These are phyloP conservation scores for Aspergillus pseudonomiae DNA, from an alignment of 2,329 filamentous ascomycete species.

Conservation along the genomic window DNA sequence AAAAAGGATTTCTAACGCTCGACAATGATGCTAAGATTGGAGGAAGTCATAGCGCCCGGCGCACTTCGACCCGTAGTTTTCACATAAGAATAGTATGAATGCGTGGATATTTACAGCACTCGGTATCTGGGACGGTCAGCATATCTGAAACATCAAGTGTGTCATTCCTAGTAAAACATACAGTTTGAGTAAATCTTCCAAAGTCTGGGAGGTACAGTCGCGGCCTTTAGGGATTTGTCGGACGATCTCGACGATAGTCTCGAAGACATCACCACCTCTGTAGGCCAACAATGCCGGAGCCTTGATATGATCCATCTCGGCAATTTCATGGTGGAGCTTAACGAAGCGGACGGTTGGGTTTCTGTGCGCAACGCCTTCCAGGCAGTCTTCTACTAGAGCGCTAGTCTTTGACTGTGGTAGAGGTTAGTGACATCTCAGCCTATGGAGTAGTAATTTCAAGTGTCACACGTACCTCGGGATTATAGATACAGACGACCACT, in stretches of 20 bases:
- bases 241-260: constrained; percentile 83
- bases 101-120: constrained; percentile 27
- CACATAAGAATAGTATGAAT: neutral
- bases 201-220: constrained; percentile 53
- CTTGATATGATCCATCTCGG: constrained; percentile 87
- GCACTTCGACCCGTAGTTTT: neutral
- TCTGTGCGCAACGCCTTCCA: constrained; percentile 72
- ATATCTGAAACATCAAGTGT: constrained; percentile 8
- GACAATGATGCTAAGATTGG: neutral
- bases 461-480: constrained; percentile 69
- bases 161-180: constrained; percentile 37
- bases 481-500: constrained; percentile 92
- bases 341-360: constrained; percentile 80
- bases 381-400: constrained; percentile 73
- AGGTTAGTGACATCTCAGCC: constrained; percentile 6
- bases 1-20: neutral
- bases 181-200: constrained; percentile 62
- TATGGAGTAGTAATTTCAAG: neutral
- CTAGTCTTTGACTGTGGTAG: constrained; percentile 73
- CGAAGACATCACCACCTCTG: constrained; percentile 84
- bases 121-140: constrained; percentile 29
- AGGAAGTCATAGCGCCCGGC: constrained; percentile 11
- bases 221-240: constrained; percentile 73
- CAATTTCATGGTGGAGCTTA: constrained; percentile 87
- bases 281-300: constrained; percentile 90